Evolutionary conservation across 139 green algal genomes (phyloP), one percentile per base, ranked within the genome.

Genomic region (Volvox reticuliferus): DNA sequence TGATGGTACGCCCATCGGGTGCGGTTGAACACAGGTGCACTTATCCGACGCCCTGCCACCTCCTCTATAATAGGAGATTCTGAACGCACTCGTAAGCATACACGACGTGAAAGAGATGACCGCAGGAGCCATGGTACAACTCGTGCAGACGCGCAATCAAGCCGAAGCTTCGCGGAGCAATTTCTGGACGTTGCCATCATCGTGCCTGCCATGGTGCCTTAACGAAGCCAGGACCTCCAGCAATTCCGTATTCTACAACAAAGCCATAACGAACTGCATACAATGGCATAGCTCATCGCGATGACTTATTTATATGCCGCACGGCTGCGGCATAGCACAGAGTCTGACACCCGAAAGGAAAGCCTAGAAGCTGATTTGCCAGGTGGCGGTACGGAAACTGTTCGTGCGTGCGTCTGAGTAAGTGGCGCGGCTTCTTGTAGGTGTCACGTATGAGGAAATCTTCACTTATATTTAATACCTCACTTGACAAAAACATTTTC

Each of bases 1-100:
- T 83, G 71, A 24, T 90, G 86, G 50, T 76, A 90, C 1, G 12
- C 9, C 86, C 86, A 90, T 36, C 86, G 86, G 19, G 86, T 76
- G n/a, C 50, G 18, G 50, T 83, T 89, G 69, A 88, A 88, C 33
- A 88, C 82, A 26, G 79, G 78, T 35, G 78, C 37, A 26, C 12
- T 84, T 12, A 84, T 84, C 36, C 37, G 36, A 84, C 78, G 78
- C 2, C 78, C 78, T 26, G 78, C 36, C 36, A 84, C 37, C 19
- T 84, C 78, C 37, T 84, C 78, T 20, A 84, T 84, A 13, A 84
- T 84, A 44, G 78, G 78, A 14, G 78, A 84, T 44, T 84, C 78
- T 22, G 78, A 35, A 16, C 78, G 13, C 36, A 84, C 78, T 20
- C 78, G 78, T 13, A 84, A n/a, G 78, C 18, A 33, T 17, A 37